These are phyloP conservation scores for Capsicum baccatum DNA, from an alignment of 257 asterid species.

Conservation along the genomic window DNA sequence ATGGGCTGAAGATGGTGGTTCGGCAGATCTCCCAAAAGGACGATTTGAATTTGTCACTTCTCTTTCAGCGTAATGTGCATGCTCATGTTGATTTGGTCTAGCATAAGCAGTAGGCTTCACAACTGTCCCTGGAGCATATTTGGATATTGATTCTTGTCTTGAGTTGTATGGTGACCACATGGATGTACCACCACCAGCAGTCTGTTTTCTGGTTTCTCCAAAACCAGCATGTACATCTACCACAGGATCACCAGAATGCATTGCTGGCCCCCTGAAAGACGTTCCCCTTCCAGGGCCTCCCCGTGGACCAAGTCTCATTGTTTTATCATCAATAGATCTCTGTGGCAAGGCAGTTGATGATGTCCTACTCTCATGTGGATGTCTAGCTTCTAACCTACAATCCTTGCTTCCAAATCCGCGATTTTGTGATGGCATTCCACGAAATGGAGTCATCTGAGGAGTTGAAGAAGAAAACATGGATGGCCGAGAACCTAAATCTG, in stretches of 20 bases:
- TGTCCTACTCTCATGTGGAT: slow-evolving; percentile 29
- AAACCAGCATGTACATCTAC: slow-evolving; percentile 29
- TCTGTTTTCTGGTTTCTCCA: slow-evolving; percentile 29
- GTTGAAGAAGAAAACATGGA: slow-evolving; percentile 32
- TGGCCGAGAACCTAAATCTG: slow-evolving; percentile 34
- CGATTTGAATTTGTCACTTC: slow-evolving; percentile 29
- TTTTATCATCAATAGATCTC: slow-evolving; percentile 24
- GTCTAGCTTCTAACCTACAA: slow-evolving; percentile 32
- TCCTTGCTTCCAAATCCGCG: slow-evolving; percentile 38
- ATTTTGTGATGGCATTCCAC: slow-evolving; percentile 29
- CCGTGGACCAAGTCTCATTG: slow-evolving; percentile 30
- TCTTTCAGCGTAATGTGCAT: slow-evolving; percentile 23
- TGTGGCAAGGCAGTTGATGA: slow-evolving; percentile 31
- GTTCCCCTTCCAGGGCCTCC: slow-evolving; percentile 35
- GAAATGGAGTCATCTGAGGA: slow-evolving; percentile 30
- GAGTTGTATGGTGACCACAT: slow-evolving; percentile 25
- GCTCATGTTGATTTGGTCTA: slow-evolving; percentile 28
- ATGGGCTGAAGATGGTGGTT: background rate
- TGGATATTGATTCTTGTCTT: slow-evolving; percentile 29
- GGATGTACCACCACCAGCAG: background rate
- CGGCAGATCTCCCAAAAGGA: slow-evolving; percentile 24
- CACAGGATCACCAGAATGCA: slow-evolving; percentile 28
- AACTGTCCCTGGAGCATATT: slow-evolving; percentile 21
- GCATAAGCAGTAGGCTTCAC: slow-evolving; percentile 12
- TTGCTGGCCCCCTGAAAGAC: slow-evolving; percentile 33